Base-by-base conservation (phyloP, 1,139 yeast genomes). In the Candida mesenterica region DNA sequence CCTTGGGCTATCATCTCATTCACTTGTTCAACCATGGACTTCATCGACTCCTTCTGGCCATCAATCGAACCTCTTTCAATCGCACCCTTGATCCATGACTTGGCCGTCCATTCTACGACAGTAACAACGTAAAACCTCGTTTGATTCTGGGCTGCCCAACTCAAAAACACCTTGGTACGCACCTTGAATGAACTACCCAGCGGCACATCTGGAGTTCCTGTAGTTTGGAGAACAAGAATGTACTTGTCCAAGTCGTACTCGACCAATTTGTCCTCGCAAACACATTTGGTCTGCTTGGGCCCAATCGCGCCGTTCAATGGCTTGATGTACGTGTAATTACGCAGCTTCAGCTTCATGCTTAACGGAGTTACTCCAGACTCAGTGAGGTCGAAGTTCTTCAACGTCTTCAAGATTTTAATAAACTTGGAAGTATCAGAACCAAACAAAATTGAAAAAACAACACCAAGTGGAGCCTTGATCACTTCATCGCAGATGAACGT, bases 201-300 rank as follows among this genome's bases (percentile, higher is more conserved):
- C 1, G 99, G 99, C 9, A 94, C 97, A 61, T 92, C 97, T 0
- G 97, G 98, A 0, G 96, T 85, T 16, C 71, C 71, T 0, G 96
- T 85, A 1, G 73, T 57, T 49, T 85, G 90, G 26, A 77, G 73
- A 3, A 87, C 82, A 24, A 75, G 63, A 28, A 83, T 72, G 40
- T 62, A 67, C 22, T 71, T 63, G 10, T 80, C 75, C 31, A 80
- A 60, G 53, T 87, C 87, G 60, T 71, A 77, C 31, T 73, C 71
- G 40, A 82, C 80, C 32, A 87, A 61, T 6, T 75, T 71, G 49
- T 94, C 99, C 2, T 80, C 79, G 37, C 88, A 79, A 12, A 73
- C 54, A 64, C 98, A 94, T 48, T 75, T 77, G 3, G 98, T 90
- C 55, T 90, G 96, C 53, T 90, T 92, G 5, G 98, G 98, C 0